Percentiles rank a stretch among this genome's conserved stretches.
Conservation (phyloP, 106 monocot species). For the Dendrobium catenatum region DNA sequence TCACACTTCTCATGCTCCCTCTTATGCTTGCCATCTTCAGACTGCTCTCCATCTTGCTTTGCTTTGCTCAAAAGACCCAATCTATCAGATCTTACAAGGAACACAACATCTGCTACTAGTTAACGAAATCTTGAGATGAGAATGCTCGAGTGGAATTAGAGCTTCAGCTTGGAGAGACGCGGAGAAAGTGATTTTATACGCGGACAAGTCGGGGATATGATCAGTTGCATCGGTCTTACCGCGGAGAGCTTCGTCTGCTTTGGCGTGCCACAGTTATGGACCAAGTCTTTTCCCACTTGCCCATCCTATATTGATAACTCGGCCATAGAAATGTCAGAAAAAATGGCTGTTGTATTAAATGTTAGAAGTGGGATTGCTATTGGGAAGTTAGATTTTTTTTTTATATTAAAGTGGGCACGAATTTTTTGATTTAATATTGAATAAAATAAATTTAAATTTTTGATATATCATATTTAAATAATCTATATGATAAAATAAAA, state of each 20-base stretch:
- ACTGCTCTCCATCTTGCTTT: conserved; percentile 4
- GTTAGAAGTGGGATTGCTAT: too few species aligned
- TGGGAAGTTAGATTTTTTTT: too few species aligned
- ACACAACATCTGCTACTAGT: neutral
- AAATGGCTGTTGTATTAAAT: too few species aligned
- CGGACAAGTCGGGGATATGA: neutral
- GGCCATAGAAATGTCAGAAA: too few species aligned
- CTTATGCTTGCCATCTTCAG: conserved; percentile 2
- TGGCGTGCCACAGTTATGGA: too few species aligned
- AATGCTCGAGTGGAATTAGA: neutral
- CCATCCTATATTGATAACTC: too few species aligned
- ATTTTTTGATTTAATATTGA: too few species aligned
- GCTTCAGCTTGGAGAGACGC: neutral
- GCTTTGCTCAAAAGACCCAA: neutral
- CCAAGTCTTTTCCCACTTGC: too few species aligned
- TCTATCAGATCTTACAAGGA: neutral
- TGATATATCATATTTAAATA: too few species aligned
- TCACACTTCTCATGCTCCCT: conserved; percentile 16
- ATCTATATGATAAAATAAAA: too few species aligned
- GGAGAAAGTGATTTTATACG: neutral
- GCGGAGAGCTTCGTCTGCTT: neutral
- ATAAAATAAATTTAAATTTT: too few species aligned
- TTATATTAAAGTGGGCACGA: too few species aligned
- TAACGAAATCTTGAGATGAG: neutral
- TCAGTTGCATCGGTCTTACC: neutral